phyloP scores from a whole-genome alignment of 345 rosid genomes.

The Lepidium didymum region DNA sequence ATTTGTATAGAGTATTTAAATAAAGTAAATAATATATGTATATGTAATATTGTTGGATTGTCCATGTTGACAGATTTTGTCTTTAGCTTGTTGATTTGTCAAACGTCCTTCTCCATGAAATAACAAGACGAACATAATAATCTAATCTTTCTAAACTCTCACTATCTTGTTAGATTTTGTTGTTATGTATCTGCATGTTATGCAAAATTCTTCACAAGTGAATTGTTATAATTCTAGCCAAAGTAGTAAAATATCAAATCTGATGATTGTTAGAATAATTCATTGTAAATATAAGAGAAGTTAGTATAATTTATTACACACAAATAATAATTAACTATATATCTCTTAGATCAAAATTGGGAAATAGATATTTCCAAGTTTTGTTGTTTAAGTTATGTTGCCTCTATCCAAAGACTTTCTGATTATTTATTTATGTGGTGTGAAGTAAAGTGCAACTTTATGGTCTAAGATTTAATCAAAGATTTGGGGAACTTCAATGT shows the following conservation, averaged over 20 bases:
- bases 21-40: not conserved
- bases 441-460: no score
- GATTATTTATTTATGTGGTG: no score
- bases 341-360: no score
- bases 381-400: no score
- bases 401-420: no score
- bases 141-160: slow-evolving; percentile 3
- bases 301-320: no score
- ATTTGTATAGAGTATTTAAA: not conserved
- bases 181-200: not conserved
- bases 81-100: slow-evolving; percentile 10
- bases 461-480: no score
- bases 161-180: slow-evolving; percentile 12
- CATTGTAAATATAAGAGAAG: no score
- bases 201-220: not conserved
- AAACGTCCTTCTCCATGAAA: slow-evolving; percentile 16
- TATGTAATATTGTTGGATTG: not conserved
- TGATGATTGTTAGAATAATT: no score
- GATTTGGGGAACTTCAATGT: no score
- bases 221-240: not conserved
- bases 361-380: no score
- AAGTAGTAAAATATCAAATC: not conserved
- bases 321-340: no score
- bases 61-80: slow-evolving; percentile 15
- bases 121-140: slow-evolving; percentile 1